These are phyloP conservation scores for Sugiyamaella sp. DNA, from an alignment of 1,139 yeast genomes.

Conservation along the genomic window DNA sequence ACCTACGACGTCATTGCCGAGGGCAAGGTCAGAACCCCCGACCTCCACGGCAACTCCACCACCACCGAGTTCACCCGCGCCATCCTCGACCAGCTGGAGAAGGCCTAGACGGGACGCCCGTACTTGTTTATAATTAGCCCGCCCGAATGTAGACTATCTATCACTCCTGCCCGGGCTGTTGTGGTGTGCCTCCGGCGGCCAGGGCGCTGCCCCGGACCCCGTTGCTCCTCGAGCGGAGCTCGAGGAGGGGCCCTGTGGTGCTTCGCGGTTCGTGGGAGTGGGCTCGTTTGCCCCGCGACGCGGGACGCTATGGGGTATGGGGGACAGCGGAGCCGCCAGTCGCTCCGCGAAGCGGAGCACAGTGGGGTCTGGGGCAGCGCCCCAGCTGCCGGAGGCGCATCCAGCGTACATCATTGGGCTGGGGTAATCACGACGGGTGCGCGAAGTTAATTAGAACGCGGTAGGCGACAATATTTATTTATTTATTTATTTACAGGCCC, in stretches of 20 bases:
- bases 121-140: neutral
- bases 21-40: slow-evolving; percentile 78
- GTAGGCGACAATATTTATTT: neutral
- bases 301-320: neutral
- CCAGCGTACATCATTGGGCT: too few relatives aligned
- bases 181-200: neutral
- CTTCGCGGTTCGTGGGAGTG: neutral
- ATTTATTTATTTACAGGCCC: too few relatives aligned
- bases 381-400: too few relatives aligned
- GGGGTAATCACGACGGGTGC: too few relatives aligned
- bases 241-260: too few relatives aligned
- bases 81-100: slow-evolving; percentile 64
- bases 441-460: neutral
- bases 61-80: slow-evolving; percentile 95
- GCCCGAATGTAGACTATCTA: slow-evolving; percentile 9
- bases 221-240: too few relatives aligned
- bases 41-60: slow-evolving; percentile 85
- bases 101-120: slow-evolving; percentile 36
- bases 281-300: neutral
- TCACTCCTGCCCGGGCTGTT: too few relatives aligned
- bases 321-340: neutral
- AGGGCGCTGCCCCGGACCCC: neutral
- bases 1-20: slow-evolving; percentile 88
- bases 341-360: too few relatives aligned
- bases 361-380: too few relatives aligned